Conservation (phyloP, 768 basidiomycete genomes). For the Termitomyces sp. region DNA sequence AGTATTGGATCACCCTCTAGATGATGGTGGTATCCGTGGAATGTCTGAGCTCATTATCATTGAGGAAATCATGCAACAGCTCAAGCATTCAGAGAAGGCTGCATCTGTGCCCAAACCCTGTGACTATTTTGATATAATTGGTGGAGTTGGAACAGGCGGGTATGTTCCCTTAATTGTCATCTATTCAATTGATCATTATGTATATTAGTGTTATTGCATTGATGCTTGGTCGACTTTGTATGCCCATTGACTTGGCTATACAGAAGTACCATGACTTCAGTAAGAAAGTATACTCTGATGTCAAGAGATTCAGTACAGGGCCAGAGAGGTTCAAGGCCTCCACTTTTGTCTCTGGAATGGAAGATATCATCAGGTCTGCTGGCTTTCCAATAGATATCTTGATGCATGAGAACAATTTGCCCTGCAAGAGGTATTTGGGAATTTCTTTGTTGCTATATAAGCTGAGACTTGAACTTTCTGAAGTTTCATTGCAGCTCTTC, state of each 20-base stretch:
- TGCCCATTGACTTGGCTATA: constrained; percentile 3
- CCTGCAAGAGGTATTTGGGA: not conserved
- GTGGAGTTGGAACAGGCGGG: not conserved
- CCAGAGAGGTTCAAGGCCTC: not conserved
- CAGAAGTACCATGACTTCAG: not conserved
- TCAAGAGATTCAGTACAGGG: not conserved
- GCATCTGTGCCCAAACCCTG: not conserved
- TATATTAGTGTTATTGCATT: not conserved
- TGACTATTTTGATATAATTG: not conserved
- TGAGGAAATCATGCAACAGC: not conserved
- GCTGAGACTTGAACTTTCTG: too few relatives aligned
- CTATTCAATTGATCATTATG: not conserved
- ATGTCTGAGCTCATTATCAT: not conserved
- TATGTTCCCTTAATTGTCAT: not conserved
- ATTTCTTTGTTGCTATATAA: too few relatives aligned
- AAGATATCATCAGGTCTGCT: not conserved
- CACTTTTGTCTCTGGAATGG: not conserved
- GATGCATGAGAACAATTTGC: not conserved
- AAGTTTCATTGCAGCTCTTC: not conserved
- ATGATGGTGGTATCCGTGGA: not conserved
- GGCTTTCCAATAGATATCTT: not conserved
- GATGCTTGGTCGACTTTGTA: constrained; percentile 6
- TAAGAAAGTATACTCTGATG: not conserved
- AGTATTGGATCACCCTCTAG: not conserved
- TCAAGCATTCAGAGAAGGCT: not conserved